Evolutionary conservation across 2,329 filamentous ascomycete genomes (phyloP), one percentile per base, ranked within the genome.

Genomic region (Aspergillus sp.): DNA sequence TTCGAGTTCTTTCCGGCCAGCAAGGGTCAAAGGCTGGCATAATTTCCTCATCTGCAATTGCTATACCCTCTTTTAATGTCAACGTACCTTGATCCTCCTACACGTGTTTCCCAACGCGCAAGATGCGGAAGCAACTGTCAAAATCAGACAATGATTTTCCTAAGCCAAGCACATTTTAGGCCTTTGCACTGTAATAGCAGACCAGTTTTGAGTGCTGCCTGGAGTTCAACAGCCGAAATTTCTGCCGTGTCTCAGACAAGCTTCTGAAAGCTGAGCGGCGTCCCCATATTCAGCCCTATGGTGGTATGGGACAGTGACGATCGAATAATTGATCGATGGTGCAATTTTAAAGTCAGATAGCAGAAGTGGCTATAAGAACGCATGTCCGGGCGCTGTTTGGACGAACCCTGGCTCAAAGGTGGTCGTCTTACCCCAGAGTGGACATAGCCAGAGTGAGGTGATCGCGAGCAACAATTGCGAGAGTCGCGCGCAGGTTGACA

Each of bases 391-490:
- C 47, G 52, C 58, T 59, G 47, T 62, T 52, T 68, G 56, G 25
- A 57, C 53, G 52, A 51, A 40, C 51, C 51, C 59, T 57, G 55
- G 21, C 44, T 46, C 59, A 52, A 37, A 44, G 41, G 40, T 50
- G 48, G 43, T 41, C n/a, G 53, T 31, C 43, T 48, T 58, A 50
- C 47, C 54, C 62, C 57, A 55, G 27, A 63, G 60, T 61, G 41
- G 62, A 61, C 50, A 57, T 66, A 60, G 59, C 50, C 44, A 50
- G 54, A 55, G 65, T 73, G 70, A 72, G 66, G 70, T 73, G 70
- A 72, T 72, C 55, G 55, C 58, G 60, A 53, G 58, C 58, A 57
- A 54, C 60, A 61, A 73, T 73, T 65, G 70, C 70, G 70, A 72
- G 59, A 61, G 49, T 58, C 9, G 40, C 47, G 47, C 52, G 27